Evolutionary conservation across 441 rosid species (phyloP).

Genomic region (Sinapis alba): DNA sequence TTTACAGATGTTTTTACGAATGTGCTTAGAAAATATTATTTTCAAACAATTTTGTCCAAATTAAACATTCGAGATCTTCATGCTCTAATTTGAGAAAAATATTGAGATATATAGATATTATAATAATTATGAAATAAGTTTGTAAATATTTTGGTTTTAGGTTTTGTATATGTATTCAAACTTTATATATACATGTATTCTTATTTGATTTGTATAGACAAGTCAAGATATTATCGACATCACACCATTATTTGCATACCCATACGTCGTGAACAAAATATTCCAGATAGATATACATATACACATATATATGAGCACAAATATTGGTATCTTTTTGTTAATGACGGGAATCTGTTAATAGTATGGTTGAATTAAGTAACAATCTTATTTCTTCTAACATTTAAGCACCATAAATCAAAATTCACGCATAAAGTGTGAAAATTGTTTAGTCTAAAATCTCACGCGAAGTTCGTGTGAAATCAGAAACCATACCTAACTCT

Average conservation of each 20-base stretch:
- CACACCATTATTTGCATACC: constrained; percentile 10
- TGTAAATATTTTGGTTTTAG: too few relatives aligned
- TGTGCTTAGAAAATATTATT: too few relatives aligned
- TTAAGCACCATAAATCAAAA: constrained; percentile 11
- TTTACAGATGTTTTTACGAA: too few relatives aligned
- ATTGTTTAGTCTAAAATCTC: constrained; percentile 20
- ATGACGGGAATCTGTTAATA: not conserved
- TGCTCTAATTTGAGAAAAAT: too few relatives aligned
- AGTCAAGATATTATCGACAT: constrained; percentile 17
- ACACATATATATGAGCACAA: not conserved
- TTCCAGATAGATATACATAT: too few relatives aligned
- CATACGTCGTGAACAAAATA: not conserved
- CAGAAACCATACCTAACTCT: constrained; percentile 18
- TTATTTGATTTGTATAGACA: too few relatives aligned
- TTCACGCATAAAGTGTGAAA: not conserved
- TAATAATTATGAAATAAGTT: too few relatives aligned
- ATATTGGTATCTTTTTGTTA: not conserved
- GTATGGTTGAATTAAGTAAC: not conserved
- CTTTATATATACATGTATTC: too few relatives aligned
- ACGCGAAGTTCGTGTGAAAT: constrained; percentile 21
- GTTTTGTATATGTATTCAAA: too few relatives aligned
- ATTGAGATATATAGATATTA: too few relatives aligned
- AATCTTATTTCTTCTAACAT: constrained; percentile 12
- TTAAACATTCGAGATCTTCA: too few relatives aligned
- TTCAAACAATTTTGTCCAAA: too few relatives aligned